A percentile compares a stretch with the other conserved stretches of the same genome.
Conservation (phyloP, 306 rosid species). For the Mimosa bimucronata region DNA sequence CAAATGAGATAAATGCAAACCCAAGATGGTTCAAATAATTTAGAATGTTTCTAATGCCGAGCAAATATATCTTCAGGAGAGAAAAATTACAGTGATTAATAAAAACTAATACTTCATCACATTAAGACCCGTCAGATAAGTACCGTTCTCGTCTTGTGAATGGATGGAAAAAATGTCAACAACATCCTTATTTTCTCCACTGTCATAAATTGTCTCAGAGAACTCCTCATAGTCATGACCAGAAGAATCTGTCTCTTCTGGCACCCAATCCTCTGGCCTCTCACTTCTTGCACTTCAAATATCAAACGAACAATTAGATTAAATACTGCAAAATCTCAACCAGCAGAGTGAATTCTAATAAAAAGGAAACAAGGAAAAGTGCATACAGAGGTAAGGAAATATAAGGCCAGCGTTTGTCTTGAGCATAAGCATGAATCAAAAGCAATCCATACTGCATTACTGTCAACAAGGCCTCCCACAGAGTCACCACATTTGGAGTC, state of each 20-base stretch:
- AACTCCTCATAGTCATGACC: slow-evolving; percentile 20
- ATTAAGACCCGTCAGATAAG: slow-evolving; percentile 33
- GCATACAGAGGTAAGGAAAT: slow-evolving; percentile 83
- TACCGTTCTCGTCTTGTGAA: slow-evolving; percentile 58
- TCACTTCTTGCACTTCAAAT: slow-evolving; percentile 70
- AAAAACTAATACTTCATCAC: slow-evolving; percentile 19
- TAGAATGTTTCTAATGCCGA: slow-evolving; percentile 34
- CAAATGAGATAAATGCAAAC: slow-evolving; percentile 34
- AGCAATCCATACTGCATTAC: slow-evolving; percentile 83
- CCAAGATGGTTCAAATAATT: slow-evolving; percentile 18
- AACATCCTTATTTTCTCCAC: slow-evolving; percentile 44
- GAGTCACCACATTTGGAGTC: slow-evolving; percentile 89
- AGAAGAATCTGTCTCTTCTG: slow-evolving; percentile 55
- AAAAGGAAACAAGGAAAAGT: slow-evolving; percentile 22
- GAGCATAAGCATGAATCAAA: slow-evolving; percentile 93
- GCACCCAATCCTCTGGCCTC: slow-evolving; percentile 97
- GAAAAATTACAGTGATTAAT: slow-evolving; percentile 26
- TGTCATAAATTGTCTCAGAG: slow-evolving; percentile 44
- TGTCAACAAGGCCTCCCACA: slow-evolving; percentile 93
- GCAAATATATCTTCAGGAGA: slow-evolving; percentile 22
- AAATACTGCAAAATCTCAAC: slow-evolving; percentile 18
- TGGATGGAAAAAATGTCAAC: slow-evolving; percentile 69
- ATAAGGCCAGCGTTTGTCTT: slow-evolving; percentile 96
- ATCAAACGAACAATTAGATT: slow-evolving; percentile 42
- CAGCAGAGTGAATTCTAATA: slow-evolving; percentile 8